Conservation (phyloP, 495 filamentous ascomycete species). For the Trichodelitschia bisporula region DNA sequence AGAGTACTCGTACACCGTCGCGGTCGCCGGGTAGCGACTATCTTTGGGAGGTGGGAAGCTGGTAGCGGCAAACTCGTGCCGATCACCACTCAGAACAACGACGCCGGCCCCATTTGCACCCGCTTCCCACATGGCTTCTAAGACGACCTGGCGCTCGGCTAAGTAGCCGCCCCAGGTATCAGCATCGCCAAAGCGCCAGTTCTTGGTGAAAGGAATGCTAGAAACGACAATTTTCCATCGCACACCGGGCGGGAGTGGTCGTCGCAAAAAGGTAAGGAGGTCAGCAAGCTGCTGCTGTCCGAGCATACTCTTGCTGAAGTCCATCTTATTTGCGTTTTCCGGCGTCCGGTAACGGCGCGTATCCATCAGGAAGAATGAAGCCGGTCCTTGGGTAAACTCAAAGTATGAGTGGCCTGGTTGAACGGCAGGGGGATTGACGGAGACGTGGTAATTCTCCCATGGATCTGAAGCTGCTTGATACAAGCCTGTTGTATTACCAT, state of each 20-base stretch:
- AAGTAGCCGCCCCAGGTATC: constrained; percentile 92
- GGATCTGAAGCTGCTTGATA: constrained; percentile 61
- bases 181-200: constrained; percentile 60
- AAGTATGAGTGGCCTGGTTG: constrained; percentile 44
- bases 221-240: constrained; percentile 84
- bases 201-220: constrained; percentile 85
- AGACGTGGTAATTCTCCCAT: constrained; percentile 63
- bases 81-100: constrained; percentile 65
- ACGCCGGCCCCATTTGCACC: constrained; percentile 44
- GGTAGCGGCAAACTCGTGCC: constrained; percentile 89
- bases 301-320: constrained; percentile 76
- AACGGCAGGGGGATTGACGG: constrained; percentile 52
- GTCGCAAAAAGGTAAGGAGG: constrained; percentile 48
- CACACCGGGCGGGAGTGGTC: constrained; percentile 41
- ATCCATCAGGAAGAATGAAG: constrained; percentile 85
- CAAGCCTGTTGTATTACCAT: constrained; percentile 41
- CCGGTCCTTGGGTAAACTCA: constrained; percentile 66
- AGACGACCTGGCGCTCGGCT: constrained; percentile 46
- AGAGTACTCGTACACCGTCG: constrained; percentile 58
- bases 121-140: constrained; percentile 78
- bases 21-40: too few relatives aligned
- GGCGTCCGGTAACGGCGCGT: constrained; percentile 58
- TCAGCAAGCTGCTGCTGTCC: constrained; percentile 54
- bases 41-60: constrained; percentile 59
- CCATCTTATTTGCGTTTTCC: constrained; percentile 7